phyloP scores from a whole-genome alignment of 2,329 filamentous ascomycete genomes.

The Pyrenochaeta sp. region DNA sequence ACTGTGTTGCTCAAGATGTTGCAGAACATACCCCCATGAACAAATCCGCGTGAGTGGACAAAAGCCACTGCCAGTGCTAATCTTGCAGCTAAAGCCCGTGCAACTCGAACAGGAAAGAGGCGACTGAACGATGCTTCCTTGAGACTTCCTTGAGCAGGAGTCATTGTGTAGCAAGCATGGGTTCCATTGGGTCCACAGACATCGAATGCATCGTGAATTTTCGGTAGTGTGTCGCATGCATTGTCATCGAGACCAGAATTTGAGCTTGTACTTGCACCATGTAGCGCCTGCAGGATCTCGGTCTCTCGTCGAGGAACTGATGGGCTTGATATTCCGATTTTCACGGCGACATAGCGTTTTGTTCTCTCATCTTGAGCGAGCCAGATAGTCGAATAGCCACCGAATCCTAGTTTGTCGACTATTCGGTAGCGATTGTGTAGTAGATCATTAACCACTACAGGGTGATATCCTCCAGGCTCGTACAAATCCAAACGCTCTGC shows the following conservation, averaged over 20 bases:
- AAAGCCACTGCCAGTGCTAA: constrained; percentile 10
- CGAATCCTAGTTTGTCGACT: constrained; percentile 28
- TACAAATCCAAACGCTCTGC: constrained; percentile 19
- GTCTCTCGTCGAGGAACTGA: constrained; percentile 11
- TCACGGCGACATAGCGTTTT: constrained; percentile 15
- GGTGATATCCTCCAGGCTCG: constrained; percentile 22
- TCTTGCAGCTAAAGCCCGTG: constrained; percentile 14
- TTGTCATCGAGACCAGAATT: constrained; percentile 3
- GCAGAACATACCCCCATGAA: constrained; percentile 13
- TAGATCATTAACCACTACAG: constrained; percentile 24
- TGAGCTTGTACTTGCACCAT: constrained; percentile 6
- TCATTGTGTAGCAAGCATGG: constrained; percentile 12
- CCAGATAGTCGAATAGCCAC: constrained; percentile 29
- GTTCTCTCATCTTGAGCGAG: constrained; percentile 19
- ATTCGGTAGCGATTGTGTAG: constrained; percentile 25
- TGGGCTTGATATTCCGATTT: constrained; percentile 15
- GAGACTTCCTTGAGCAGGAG: constrained; percentile 15
- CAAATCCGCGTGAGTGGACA: constrained; percentile 13
- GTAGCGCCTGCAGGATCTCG: constrained; percentile 10
- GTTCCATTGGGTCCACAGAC: constrained; percentile 14
- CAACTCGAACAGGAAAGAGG: constrained; percentile 15
- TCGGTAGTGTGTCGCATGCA: constrained; percentile 6
- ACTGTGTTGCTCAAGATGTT: not conserved
- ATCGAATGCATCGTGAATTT: constrained; percentile 11
- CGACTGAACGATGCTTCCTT: constrained; percentile 17